Percentiles rank a stretch among this genome's conserved stretches.
These are phyloP conservation scores for Tillandsia leiboldiana DNA, from an alignment of 176 grass and related monocot genomes.

Conservation along the genomic window DNA sequence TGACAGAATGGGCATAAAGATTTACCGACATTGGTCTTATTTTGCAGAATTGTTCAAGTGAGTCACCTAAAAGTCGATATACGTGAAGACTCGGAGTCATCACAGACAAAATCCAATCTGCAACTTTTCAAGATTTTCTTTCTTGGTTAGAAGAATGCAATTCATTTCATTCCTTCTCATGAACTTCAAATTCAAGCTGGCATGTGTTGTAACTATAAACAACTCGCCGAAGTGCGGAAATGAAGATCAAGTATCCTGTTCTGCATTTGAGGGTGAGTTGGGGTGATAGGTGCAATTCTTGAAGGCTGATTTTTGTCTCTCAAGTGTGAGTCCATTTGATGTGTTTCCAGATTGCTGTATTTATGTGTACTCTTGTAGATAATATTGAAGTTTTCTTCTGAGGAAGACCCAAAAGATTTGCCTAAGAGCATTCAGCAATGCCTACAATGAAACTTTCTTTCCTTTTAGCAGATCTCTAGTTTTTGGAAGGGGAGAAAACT, in stretches of 20 bases:
- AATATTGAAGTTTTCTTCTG: constrained; percentile 10
- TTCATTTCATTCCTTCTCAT: background rate
- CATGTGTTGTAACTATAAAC: background rate
- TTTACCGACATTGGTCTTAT: too few relatives aligned
- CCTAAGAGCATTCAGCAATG: too few relatives aligned
- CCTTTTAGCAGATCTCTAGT: too few relatives aligned
- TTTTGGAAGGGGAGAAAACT: too few relatives aligned
- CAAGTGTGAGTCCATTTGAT: constrained; percentile 22
- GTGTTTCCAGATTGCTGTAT: constrained; percentile 16
- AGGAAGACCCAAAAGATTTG: background rate
- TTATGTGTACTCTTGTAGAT: constrained; percentile 23
- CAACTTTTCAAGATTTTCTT: background rate
- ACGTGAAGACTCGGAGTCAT: background rate
- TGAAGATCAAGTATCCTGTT: constrained; percentile 7
- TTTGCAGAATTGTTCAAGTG: too few relatives aligned
- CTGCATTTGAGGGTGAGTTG: constrained; percentile 14
- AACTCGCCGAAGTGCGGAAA: background rate
- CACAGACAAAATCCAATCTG: background rate
- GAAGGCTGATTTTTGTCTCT: constrained; percentile 14
- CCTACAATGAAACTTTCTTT: too few relatives aligned
- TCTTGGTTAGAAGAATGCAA: too few relatives aligned
- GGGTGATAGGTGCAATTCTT: constrained; percentile 18
- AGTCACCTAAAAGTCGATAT: background rate
- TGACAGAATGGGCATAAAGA: too few relatives aligned
- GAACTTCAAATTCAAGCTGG: background rate